Base-by-base conservation (phyloP, 805 yeast genomes). In the Wickerhamomyces bisporus region DNA sequence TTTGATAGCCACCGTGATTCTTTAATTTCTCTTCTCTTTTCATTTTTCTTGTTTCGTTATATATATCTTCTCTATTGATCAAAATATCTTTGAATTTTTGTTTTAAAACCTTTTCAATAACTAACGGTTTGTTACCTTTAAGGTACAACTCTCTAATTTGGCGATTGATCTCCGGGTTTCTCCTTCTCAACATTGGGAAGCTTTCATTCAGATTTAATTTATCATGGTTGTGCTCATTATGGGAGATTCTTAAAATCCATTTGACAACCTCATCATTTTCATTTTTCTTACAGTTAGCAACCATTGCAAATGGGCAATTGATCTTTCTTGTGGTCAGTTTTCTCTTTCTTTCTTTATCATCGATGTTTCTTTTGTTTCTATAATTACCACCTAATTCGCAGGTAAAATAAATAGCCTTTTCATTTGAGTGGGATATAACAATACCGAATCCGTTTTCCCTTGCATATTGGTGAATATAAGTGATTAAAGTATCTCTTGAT, bases 11-110 rank as follows among this genome's bases (percentile, higher is more conserved):
- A 13, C 39, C 36, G 16, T 24, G 15, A 21, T 8, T 23, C 26
- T 48, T 55, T 24, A 40, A 30, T 37, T 48, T 53, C 34, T 55
- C 60, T 36, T 55, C 60, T 34, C 60, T 47, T 33, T 55, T 55
- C 60, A 55, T 55, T 47, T 55, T 55, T 53, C 60, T 52, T 1
- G 60, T 55, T 43, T 55, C 60, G 38, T 55, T 55, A 36, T 55
- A 55, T 29, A 55, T 55, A 26, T 55, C 60, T 37, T 55, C 60
- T 39, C 60, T 50, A 35, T 55, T 55, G 44, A 55, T 55, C 31
- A 50, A 26, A 16, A 55, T 55, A 26, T 42, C 50, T 41, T 49
- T 48, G 38, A 53, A 55, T 29, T 37, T 49, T 11, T 44, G 42
- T 37, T 55, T 55, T 30, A 55, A 32, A 8, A 49, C 19, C 34